Evolutionary conservation across 1,139 yeast species (phyloP), one percentile per base, ranked within the genome.

Genomic region (Pichia sp.): DNA sequence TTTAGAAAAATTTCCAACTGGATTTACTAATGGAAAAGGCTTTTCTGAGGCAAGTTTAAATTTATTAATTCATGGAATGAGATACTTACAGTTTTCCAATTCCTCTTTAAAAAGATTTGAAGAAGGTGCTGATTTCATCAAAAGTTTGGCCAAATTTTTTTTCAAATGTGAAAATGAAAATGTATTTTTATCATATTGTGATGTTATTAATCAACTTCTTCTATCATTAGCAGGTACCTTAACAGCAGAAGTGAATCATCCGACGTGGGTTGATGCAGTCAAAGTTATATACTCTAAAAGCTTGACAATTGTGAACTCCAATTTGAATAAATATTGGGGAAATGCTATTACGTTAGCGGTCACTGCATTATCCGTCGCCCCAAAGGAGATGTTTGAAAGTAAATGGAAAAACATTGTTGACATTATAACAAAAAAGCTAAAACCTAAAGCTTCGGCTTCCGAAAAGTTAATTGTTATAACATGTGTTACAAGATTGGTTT

Each of bases 231-330:
- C 97, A 0, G 94, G 87, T 22, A 72, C 78, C 2, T 73, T 90
- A 31, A 87, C 97, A 0, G 98, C 97, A 0, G 99, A 94, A 61
- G 89, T 89, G 1, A 92, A 94, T 58, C 95, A 89, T 62, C 98
- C 98, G 3, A 80, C 85, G 0, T 94, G 98, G 99, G 82, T 83
- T 0, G 85, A 80, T 42, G 94, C 96, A 0, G 75, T 87, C 45
- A 76, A 76, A 30, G 65, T 69, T 22, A 76, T 89, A 3, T 83
- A 76, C 59, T 64, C 73, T 12, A 74, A 74, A 47, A 78, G 83
- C 2, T 62, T 71, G 30, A 65, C 61, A 11, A 63, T 68, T 40
- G 56, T 74, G 36, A 68, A 59, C 5, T 57, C 71, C 29, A 52
- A 62, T 20, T 67, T 70, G 35, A 69, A 68, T n/a, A 80, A 78